Percentiles rank a stretch among this genome's conserved stretches.
These are phyloP conservation scores for Colletotrichum ledebouriae DNA, from an alignment of 2,329 filamentous ascomycete species.

Conservation along the genomic window DNA sequence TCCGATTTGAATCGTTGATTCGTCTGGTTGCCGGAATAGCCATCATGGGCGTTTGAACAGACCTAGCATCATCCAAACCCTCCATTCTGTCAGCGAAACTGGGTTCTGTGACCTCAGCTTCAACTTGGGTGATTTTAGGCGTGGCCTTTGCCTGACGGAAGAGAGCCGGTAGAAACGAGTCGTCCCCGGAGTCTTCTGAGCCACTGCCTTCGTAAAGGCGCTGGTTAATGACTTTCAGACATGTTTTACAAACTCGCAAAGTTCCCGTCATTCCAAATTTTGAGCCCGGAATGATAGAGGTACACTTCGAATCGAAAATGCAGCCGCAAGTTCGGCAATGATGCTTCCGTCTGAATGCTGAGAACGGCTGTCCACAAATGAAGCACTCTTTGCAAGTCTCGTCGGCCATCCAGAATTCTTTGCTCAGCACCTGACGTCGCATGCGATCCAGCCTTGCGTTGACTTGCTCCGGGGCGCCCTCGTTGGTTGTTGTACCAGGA, in stretches of 20 bases:
- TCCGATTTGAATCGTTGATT: constrained; percentile 83
- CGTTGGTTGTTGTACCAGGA: constrained; percentile 68
- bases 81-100: constrained; percentile 58
- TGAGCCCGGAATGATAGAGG: constrained; percentile 87
- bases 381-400: constrained; percentile 99
- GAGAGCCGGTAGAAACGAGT: constrained; percentile 75
- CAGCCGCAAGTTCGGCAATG: constrained; percentile 97
- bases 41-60: constrained; percentile 78
- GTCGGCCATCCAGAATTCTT: constrained; percentile 99
- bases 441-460: constrained; percentile 77
- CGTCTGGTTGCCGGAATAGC: constrained; percentile 75
- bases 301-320: constrained; percentile 98
- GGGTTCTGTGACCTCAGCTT: constrained; percentile 55
- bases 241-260: constrained; percentile 92
- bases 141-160: constrained; percentile 66
- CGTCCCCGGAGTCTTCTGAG: constrained; percentile 89
- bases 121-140: constrained; percentile 51
- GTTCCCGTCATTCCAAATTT: constrained; percentile 89
- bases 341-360: constrained; percentile 94
- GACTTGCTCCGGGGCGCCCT: constrained; percentile 70
- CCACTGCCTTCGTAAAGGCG: constrained; percentile 83
- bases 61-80: constrained; percentile 62
- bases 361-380: constrained; percentile 89
- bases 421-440: constrained; percentile 88
- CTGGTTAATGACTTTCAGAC: constrained; percentile 89